Evolutionary conservation across 2,329 filamentous ascomycete species (phyloP), one percentile per base, ranked within the genome.

Genomic region (Pseudogymnoascus sp.): DNA sequence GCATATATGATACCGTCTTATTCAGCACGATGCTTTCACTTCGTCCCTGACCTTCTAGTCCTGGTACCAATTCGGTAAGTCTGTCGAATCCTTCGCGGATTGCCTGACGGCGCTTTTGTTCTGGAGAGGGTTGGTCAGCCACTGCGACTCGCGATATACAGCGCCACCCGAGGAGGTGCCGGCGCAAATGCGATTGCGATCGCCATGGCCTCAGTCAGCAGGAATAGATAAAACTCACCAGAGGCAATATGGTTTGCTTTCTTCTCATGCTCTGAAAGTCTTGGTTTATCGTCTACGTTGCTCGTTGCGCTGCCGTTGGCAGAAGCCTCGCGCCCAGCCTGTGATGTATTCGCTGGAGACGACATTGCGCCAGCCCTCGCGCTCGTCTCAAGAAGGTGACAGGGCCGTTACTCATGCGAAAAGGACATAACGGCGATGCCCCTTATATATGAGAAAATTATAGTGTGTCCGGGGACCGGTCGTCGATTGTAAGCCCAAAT

Each of bases 241-340:
- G 85, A 88, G 25, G 84, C 83, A 68, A 89, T 89, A 74, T 90
- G 87, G 71, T 90, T 90, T 69, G 83, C 83, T 72, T 89, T 89
- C 79, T 89, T 90, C 71, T 90, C 85, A 65, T 84, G 79, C 67
- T 89, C 86, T 55, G 85, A 86, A 64, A 90, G 77, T 65, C 86
- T 82, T 38, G 86, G 83, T 67, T 87, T 86, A 65, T 85, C 83
- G 12, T 74, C 71, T 59, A 33, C 41, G 33, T 61, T 63, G 42
- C 29, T 51, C 15, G 44, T 58, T 38, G 58, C 29, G 39, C 55
- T 59, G 10, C 44, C 44, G 27, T 51, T 51, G 27, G 44, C 44
- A 13, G 44, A 51, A 51, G 44, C 44, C 44, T 51, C 44, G 7
- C 44, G 44, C 25, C 44, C 44, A 51, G 44, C 27, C 31, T 51